Percentiles rank a stretch among this genome's conserved stretches.
Evolutionary conservation across 2,329 filamentous ascomycete species (phyloP).

Genomic region (Beauveria asiatica): DNA sequence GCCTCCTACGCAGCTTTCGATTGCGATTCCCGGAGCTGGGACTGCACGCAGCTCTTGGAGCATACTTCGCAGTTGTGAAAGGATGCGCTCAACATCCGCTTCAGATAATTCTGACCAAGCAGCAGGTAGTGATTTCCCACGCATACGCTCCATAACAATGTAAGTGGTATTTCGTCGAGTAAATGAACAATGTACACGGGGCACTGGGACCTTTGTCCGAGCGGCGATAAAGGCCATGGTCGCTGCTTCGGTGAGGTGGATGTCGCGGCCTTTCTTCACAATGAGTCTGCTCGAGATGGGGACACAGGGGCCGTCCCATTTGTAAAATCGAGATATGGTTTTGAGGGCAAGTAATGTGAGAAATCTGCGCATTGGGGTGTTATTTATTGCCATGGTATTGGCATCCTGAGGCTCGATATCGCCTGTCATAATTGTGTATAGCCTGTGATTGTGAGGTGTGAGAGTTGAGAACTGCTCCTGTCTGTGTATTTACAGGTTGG

Average conservation of each 20-base stretch:
- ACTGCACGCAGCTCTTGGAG: conserved; percentile 19
- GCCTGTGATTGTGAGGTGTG: too few relatives aligned
- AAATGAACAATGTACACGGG: conserved; percentile 18
- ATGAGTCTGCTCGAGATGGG: background rate
- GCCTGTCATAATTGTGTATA: too few relatives aligned
- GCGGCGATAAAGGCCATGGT: conserved; percentile 22
- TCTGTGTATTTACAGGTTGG: too few relatives aligned
- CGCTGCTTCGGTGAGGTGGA: conserved; percentile 19
- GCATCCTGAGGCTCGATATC: background rate
- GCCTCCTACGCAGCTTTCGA: conserved; percentile 20
- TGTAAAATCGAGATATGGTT: background rate
- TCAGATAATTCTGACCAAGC: conserved; percentile 18
- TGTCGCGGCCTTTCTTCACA: background rate
- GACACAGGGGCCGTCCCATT: background rate
- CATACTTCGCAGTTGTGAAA: conserved; percentile 19
- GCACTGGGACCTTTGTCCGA: conserved; percentile 22
- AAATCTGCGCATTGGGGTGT: background rate
- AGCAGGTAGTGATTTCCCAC: conserved; percentile 15
- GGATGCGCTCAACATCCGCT: conserved; percentile 18
- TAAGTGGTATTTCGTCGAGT: conserved; percentile 16
- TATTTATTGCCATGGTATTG: background rate
- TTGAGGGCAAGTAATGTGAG: conserved; percentile 2
- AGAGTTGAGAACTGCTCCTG: too few relatives aligned
- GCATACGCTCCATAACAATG: conserved; percentile 21
- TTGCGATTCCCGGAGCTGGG: conserved; percentile 11